These are phyloP conservation scores for Aspergillus brunneoviolaceus DNA, from an alignment of 2,329 filamentous ascomycete genomes.

Conservation along the genomic window DNA sequence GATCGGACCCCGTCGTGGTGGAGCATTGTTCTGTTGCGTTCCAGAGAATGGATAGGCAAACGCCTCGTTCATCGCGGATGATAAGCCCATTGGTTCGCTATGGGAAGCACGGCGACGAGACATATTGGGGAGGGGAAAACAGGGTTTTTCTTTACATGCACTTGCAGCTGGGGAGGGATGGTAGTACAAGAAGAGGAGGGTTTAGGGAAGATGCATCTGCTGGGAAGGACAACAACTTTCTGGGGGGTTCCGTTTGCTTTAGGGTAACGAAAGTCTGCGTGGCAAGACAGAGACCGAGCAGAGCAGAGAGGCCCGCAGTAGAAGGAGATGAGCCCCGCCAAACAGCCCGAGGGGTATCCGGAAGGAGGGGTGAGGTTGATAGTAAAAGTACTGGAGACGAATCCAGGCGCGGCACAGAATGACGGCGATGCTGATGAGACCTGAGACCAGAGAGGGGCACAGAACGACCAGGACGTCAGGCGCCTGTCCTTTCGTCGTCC, in stretches of 20 bases:
- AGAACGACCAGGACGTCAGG: slow-evolving; percentile 5
- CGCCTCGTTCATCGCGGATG: slow-evolving; percentile 34
- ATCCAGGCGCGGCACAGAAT: not conserved
- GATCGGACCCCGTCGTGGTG: slow-evolving; percentile 38
- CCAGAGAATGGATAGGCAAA: slow-evolving; percentile 36
- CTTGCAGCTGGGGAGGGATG: slow-evolving; percentile 11
- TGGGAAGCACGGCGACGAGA: slow-evolving; percentile 40
- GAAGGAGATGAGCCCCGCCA: slow-evolving; percentile 5
- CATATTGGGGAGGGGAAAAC: slow-evolving; percentile 25
- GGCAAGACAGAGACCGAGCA: not conserved
- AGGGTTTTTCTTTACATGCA: slow-evolving; percentile 16
- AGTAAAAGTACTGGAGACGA: not conserved
- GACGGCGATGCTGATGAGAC: not conserved
- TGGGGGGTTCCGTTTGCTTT: slow-evolving; percentile 14
- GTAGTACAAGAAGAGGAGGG: slow-evolving; percentile 8
- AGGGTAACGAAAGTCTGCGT: slow-evolving; percentile 12
- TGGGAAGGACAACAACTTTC: slow-evolving; percentile 8
- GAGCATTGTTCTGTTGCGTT: slow-evolving; percentile 23
- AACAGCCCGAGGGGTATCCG: slow-evolving; percentile 5
- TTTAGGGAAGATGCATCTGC: slow-evolving; percentile 20
- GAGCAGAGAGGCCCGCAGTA: not conserved
- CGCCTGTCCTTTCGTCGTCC: slow-evolving; percentile 16
- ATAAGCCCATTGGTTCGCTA: slow-evolving; percentile 31
- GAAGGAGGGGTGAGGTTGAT: slow-evolving; percentile 9
- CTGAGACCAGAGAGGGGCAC: slow-evolving; percentile 10